Percentiles rank a stretch among this genome's conserved stretches.
Conservation (phyloP, 495 filamentous ascomycete species). For the Xylona heveae region DNA sequence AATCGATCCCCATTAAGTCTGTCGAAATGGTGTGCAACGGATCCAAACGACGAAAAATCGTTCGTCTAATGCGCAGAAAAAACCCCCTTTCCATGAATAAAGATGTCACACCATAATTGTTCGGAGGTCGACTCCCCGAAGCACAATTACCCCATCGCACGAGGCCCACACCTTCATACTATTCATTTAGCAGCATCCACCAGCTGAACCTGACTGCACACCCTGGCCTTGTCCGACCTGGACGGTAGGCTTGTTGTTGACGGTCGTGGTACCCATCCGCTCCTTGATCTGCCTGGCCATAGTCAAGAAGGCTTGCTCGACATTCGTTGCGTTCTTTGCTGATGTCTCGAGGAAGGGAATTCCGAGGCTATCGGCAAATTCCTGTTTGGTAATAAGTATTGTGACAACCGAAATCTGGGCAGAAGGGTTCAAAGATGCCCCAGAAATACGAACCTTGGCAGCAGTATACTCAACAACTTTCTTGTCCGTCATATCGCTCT, state of each 20-base stretch:
- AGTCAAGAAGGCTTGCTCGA: slow-evolving; percentile 98
- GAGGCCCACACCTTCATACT: neutral
- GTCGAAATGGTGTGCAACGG: no score
- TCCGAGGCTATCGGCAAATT: slow-evolving; percentile 95
- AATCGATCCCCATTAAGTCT: no score
- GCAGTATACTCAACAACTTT: slow-evolving; percentile 99
- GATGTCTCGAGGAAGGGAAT: slow-evolving; percentile 99
- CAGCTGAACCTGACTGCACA: slow-evolving; percentile 73
- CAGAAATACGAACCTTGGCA: slow-evolving; percentile 83
- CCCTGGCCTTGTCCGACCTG: slow-evolving; percentile 86
- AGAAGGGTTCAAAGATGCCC: no score
- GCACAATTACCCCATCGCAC: no score
- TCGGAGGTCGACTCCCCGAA: no score
- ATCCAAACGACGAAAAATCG: no score
- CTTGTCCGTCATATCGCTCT: slow-evolving; percentile 99
- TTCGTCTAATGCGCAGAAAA: no score
- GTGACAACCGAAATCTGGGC: slow-evolving; percentile 1
- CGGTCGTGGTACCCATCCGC: slow-evolving; percentile 91
- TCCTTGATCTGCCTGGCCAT: slow-evolving; percentile 99
- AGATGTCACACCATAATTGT: no score
- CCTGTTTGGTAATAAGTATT: slow-evolving; percentile 28
- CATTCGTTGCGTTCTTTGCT: slow-evolving; percentile 97
- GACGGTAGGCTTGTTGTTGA: slow-evolving; percentile 96
- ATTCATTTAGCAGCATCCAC: slow-evolving; percentile 74
- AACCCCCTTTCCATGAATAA: no score